These are phyloP conservation scores for Acer campestre DNA, from an alignment of 345 rosid genomes.

Conservation along the genomic window DNA sequence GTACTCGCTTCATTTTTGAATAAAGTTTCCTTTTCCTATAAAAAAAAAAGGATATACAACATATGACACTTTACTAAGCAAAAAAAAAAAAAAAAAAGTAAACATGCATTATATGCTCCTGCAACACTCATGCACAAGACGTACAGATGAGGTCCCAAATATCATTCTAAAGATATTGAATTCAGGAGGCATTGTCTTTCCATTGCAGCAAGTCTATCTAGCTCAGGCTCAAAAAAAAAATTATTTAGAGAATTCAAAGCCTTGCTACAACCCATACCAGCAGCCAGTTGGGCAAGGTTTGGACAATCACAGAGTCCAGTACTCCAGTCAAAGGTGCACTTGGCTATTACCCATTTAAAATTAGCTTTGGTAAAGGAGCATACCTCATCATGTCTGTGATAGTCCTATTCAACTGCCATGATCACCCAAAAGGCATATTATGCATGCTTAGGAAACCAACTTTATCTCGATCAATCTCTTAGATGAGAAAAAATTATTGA, in stretches of 20 bases:
- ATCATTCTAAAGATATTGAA: not conserved
- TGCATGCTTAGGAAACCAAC: not conserved
- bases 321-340: not conserved
- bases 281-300: not conserved
- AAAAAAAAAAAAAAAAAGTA: not conserved
- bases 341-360: not conserved
- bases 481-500: conserved; percentile 4
- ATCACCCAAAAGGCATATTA: not conserved
- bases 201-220: not conserved
- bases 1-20: no score
- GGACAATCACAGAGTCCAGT: not conserved
- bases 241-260: not conserved
- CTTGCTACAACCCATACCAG: not conserved
- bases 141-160: not conserved
- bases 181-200: not conserved
- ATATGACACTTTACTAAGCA: not conserved
- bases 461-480: not conserved
- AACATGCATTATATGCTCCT: not conserved
- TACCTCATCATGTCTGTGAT: not conserved
- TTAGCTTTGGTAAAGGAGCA: not conserved
- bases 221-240: not conserved
- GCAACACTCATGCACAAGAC: not conserved
- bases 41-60: no score
- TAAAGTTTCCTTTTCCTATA: no score
- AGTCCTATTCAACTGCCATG: not conserved